Evolutionary conservation across 2,329 filamentous ascomycete genomes (phyloP).

Genomic region (Leptographium radiaticola): DNA sequence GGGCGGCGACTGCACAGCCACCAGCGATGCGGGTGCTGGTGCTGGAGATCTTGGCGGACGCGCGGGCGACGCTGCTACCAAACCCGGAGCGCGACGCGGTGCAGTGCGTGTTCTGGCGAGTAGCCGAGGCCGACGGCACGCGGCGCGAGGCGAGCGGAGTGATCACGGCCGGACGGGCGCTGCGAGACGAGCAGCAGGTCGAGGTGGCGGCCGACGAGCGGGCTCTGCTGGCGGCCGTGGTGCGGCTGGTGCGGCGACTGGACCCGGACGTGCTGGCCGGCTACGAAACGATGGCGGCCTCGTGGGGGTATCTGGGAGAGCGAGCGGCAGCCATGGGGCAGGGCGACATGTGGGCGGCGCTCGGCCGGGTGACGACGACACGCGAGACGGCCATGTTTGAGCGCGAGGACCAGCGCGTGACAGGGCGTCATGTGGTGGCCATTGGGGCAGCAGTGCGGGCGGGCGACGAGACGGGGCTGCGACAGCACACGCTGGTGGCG

Average conservation of each 20-base stretch:
- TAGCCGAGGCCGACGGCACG: slow-evolving; percentile 30
- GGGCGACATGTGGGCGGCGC: slow-evolving; percentile 68
- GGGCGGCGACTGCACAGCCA: not conserved
- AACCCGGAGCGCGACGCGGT: slow-evolving; percentile 88
- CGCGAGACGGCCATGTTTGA: slow-evolving; percentile 6
- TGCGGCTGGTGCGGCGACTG: slow-evolving; percentile 68
- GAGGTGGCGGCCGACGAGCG: slow-evolving; percentile 74
- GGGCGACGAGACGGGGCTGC: slow-evolving; percentile 59
- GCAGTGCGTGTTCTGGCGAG: slow-evolving; percentile 82
- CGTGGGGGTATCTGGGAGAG: slow-evolving; percentile 94
- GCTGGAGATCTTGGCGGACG: slow-evolving; percentile 84
- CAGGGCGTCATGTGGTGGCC: slow-evolving; percentile 90
- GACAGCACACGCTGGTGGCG: slow-evolving; percentile 95
- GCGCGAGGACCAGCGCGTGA: slow-evolving; percentile 71
- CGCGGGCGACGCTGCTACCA: slow-evolving; percentile 64
- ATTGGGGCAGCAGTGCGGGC: slow-evolving; percentile 92
- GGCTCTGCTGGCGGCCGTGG: slow-evolving; percentile 71
- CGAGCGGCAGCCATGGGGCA: slow-evolving; percentile 42
- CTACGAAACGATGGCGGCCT: slow-evolving; percentile 85
- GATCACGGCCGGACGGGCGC: slow-evolving; percentile 46
- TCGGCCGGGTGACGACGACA: slow-evolving; percentile 55
- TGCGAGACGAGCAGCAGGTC: slow-evolving; percentile 46
- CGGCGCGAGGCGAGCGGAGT: slow-evolving; percentile 49
- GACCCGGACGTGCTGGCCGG: slow-evolving; percentile 92
- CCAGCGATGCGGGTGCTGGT: slow-evolving; percentile 83